A percentile compares a stretch with the other conserved stretches of the same genome.
Conservation (phyloP, 1,139 yeast species). For the Geotrichum reessii region DNA sequence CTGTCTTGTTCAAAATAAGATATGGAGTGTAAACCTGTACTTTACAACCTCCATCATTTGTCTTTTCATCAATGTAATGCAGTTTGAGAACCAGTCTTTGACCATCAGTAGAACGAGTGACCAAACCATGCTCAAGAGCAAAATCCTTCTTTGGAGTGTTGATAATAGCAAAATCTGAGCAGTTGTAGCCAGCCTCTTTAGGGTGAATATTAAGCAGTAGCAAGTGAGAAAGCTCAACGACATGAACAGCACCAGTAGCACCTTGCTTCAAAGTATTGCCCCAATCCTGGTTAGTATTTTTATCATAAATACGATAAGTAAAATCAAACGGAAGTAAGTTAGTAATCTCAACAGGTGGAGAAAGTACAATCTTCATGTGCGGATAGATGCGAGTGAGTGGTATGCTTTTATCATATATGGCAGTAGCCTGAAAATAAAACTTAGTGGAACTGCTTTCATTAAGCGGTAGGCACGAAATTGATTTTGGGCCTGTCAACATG, state of each 20-base stretch:
- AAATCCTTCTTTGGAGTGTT: conserved; percentile 53
- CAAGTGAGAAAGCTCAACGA: conserved; percentile 66
- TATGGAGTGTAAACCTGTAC: conserved; percentile 81
- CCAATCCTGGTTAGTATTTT: conserved; percentile 68
- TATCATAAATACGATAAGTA: conserved; percentile 70
- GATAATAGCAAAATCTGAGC: conserved; percentile 72
- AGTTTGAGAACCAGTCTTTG: conserved; percentile 60
- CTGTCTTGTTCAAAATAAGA: conserved; percentile 73
- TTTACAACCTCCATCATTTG: conserved; percentile 21
- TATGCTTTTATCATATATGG: conserved; percentile 55
- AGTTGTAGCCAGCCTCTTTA: conserved; percentile 53
- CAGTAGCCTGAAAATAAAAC: conserved; percentile 71
- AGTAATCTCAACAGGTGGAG: conserved; percentile 83
- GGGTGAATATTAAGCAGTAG: conserved; percentile 71
- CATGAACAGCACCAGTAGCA: conserved; percentile 66
- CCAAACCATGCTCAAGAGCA: conserved; percentile 46
- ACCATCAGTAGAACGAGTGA: conserved; percentile 44
- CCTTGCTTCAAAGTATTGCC: conserved; percentile 59
- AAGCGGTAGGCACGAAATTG: conserved; percentile 56
- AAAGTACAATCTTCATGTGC: conserved; percentile 67
- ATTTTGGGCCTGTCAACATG: conserved; percentile 45
- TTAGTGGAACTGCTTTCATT: conserved; percentile 32
- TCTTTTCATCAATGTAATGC: conserved; percentile 46
- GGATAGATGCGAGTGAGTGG: conserved; percentile 77
- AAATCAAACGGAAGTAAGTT: conserved; percentile 82